Conservation (phyloP, 2,329 filamentous ascomycete genomes). For the Colletotrichum sp. region DNA sequence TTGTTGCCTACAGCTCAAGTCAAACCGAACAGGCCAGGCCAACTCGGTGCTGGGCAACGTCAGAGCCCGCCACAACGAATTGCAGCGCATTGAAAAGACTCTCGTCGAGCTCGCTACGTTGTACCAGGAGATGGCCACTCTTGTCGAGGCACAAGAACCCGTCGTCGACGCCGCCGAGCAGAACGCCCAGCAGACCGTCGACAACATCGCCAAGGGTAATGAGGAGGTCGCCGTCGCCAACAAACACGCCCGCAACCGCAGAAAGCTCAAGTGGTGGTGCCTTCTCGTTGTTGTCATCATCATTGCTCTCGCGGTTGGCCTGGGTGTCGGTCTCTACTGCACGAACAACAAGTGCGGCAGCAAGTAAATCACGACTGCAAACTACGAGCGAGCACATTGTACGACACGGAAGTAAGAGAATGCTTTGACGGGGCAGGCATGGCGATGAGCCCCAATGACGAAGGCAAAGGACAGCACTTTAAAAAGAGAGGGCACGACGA, state of each 20-base stretch:
- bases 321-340: constrained; percentile 44
- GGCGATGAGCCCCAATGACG: neutral
- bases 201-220: constrained; percentile 73
- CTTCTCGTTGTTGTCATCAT: constrained; percentile 66
- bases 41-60: constrained; percentile 78
- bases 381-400: neutral
- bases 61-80: constrained; percentile 82
- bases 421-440: neutral
- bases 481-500: constrained; percentile 1
- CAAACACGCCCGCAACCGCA: constrained; percentile 66
- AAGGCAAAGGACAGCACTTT: neutral
- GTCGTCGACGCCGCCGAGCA: constrained; percentile 66
- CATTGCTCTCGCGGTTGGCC: constrained; percentile 58
- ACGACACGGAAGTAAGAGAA: neutral
- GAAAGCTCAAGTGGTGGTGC: constrained; percentile 86
- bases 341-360: neutral
- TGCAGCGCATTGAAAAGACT: constrained; percentile 80
- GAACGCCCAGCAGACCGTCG: constrained; percentile 68
- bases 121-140: constrained; percentile 76
- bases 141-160: constrained; percentile 75
- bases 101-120: constrained; percentile 72
- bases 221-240: constrained; percentile 72
- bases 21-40: constrained; percentile 76
- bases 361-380: neutral
- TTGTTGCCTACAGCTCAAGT: constrained; percentile 63